A percentile compares a stretch with the other conserved stretches of the same genome.
Conservation (phyloP, 805 yeast genomes). For the Myxozyma geophila region DNA sequence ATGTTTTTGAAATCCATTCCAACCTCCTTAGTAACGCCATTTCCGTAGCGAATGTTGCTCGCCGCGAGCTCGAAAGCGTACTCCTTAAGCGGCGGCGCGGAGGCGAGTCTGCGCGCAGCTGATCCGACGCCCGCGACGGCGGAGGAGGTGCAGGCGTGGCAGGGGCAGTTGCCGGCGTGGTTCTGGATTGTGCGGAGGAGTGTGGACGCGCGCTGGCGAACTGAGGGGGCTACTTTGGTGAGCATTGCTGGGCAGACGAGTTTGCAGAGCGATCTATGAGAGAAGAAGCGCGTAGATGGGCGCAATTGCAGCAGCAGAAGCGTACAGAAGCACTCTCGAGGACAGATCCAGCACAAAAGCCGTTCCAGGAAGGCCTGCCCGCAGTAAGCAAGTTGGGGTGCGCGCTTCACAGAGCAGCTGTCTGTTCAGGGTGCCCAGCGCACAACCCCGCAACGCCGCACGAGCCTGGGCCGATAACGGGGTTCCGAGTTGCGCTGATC, state of each 20-base stretch:
- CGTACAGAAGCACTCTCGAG: no score
- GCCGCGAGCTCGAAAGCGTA: conserved; percentile 51
- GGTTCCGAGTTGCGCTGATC: not conserved
- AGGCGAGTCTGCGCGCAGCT: conserved; percentile 28
- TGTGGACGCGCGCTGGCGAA: conserved; percentile 28
- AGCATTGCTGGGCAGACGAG: conserved; percentile 7
- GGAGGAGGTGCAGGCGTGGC: conserved; percentile 44
- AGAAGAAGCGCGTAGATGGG: not conserved
- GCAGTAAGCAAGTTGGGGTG: no score
- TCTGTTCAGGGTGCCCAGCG: no score
- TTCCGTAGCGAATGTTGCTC: conserved; percentile 48
- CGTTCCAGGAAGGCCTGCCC: no score
- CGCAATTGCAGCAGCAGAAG: not conserved
- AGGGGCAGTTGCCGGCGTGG: conserved; percentile 45
- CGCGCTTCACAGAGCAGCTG: no score
- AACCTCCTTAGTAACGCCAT: conserved; percentile 48
- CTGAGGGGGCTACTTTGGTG: conserved; percentile 23
- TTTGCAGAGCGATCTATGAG: not conserved
- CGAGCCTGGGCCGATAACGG: not conserved
- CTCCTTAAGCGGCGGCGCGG: conserved; percentile 39
- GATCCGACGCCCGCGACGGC: conserved; percentile 22
- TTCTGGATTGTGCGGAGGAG: conserved; percentile 39
- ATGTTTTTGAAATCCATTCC: conserved; percentile 48
- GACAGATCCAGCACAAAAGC: no score
- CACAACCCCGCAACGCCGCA: conserved; percentile 2